phyloP scores from a whole-genome alignment of 129 eudicot species.

The Glebionis coronaria region DNA sequence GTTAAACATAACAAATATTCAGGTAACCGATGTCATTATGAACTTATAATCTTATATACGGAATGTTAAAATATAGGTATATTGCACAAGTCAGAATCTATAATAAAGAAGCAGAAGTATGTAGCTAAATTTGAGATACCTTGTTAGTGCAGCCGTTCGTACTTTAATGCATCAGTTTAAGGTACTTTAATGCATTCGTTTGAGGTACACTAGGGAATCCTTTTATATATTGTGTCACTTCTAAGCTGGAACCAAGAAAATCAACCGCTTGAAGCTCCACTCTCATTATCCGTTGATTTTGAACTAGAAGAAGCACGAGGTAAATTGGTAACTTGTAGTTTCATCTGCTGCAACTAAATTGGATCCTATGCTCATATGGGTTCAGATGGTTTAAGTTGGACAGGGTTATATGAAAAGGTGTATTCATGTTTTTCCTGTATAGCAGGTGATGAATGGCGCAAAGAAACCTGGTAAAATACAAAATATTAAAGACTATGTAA shows the following conservation, averaged over 20 bases:
- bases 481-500: constrained; percentile 16
- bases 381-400: constrained; percentile 35
- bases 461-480: constrained; percentile 48
- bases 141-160: no score
- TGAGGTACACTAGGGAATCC: no score
- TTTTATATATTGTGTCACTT: constrained; percentile 76
- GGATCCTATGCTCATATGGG: constrained; percentile 29
- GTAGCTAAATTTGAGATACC: no score
- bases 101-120: no score
- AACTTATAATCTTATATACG: no score
- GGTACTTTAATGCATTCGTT: no score
- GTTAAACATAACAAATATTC: no score
- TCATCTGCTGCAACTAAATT: constrained; percentile 33
- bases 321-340: constrained; percentile 21
- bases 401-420: constrained; percentile 24
- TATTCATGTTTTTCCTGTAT: constrained; percentile 29
- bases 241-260: constrained; percentile 89
- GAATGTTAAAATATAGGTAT: no score
- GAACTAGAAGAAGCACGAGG: constrained; percentile 34
- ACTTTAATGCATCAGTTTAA: no score
- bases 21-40: no score
- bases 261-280: constrained; percentile 81
- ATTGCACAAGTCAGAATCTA: no score
- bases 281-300: constrained; percentile 57
- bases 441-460: constrained; percentile 31